phyloP scores from a whole-genome alignment of 768 basidiomycete species.

The Hortiboletus campestris region DNA sequence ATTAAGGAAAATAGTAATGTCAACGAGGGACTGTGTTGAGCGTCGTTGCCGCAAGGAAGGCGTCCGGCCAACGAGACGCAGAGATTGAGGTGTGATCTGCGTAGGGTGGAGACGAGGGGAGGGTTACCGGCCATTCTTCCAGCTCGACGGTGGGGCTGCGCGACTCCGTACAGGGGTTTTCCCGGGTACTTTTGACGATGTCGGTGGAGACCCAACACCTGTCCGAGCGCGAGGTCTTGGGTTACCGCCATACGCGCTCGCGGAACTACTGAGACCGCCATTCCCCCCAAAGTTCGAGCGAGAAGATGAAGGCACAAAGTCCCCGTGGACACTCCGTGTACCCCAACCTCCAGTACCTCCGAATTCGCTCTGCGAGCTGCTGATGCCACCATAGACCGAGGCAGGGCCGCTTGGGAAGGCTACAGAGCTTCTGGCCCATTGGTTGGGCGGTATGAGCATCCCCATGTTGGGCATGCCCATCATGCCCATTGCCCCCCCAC shows the following conservation, averaged over 20 bases:
- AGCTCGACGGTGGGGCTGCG: constrained; percentile 61
- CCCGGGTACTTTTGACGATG: constrained; percentile 17
- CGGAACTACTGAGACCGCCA: constrained; percentile 11
- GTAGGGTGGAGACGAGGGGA: background rate
- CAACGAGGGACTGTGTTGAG: constrained; percentile 9
- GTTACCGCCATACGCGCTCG: constrained; percentile 20
- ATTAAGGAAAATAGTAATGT: constrained; percentile 7
- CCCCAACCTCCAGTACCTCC: constrained; percentile 52
- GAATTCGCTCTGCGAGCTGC: constrained; percentile 61
- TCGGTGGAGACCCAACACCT: constrained; percentile 23
- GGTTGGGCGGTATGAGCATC: constrained; percentile 36
- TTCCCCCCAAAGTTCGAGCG: constrained; percentile 1
- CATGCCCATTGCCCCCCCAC: constrained; percentile 41
- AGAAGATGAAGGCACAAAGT: constrained; percentile 46
- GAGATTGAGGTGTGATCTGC: background rate
- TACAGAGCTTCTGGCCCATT: constrained; percentile 45
- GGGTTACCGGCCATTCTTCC: constrained; percentile 40
- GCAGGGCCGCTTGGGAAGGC: constrained; percentile 47
- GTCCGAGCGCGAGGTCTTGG: constrained; percentile 36
- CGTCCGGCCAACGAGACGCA: background rate
- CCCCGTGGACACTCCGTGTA: constrained; percentile 71
- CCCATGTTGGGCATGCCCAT: constrained; percentile 38
- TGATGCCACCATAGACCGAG: constrained; percentile 57
- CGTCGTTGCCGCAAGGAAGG: background rate
- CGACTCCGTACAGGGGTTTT: constrained; percentile 25